Conservation (phyloP, 1,284 basidiomycete genomes). For the Singerocomus rubriflavus region DNA sequence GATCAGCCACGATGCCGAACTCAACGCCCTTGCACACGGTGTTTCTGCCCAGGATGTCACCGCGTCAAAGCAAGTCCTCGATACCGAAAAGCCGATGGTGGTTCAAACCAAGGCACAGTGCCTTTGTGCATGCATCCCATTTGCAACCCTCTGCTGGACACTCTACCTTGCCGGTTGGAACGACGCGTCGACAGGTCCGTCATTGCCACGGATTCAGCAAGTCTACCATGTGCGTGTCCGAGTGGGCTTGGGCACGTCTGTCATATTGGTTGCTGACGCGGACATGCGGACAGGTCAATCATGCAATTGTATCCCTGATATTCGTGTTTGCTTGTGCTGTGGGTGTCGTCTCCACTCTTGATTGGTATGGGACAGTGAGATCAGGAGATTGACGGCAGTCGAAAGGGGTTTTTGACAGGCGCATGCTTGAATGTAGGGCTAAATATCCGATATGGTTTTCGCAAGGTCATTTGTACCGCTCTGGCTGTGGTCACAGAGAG, state of each 20-base stretch:
- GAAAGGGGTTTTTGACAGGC: slow-evolving; percentile 31
- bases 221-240: slow-evolving; percentile 27
- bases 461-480: slow-evolving; percentile 25
- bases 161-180: slow-evolving; percentile 33
- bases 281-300: slow-evolving; percentile 21
- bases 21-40: too few relatives aligned
- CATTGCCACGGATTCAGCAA: slow-evolving; percentile 31
- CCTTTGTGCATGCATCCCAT: slow-evolving; percentile 25
- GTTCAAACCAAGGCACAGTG: slow-evolving; percentile 20
- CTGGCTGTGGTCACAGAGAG: not conserved
- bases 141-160: slow-evolving; percentile 31
- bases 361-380: not conserved
- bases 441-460: slow-evolving; percentile 31
- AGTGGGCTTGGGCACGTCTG: not conserved
- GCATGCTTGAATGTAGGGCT: slow-evolving; percentile 30
- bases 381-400: slow-evolving; percentile 5
- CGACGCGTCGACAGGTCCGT: slow-evolving; percentile 32
- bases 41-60: too few relatives aligned
- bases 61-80: not conserved
- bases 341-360: slow-evolving; percentile 7
- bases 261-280: not conserved
- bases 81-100: not conserved
- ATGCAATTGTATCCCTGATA: slow-evolving; percentile 30
- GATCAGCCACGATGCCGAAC: too few relatives aligned
- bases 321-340: slow-evolving; percentile 34